Base-by-base conservation (phyloP, 2,329 filamentous ascomycete species). In the Exserohilum turcica region DNA sequence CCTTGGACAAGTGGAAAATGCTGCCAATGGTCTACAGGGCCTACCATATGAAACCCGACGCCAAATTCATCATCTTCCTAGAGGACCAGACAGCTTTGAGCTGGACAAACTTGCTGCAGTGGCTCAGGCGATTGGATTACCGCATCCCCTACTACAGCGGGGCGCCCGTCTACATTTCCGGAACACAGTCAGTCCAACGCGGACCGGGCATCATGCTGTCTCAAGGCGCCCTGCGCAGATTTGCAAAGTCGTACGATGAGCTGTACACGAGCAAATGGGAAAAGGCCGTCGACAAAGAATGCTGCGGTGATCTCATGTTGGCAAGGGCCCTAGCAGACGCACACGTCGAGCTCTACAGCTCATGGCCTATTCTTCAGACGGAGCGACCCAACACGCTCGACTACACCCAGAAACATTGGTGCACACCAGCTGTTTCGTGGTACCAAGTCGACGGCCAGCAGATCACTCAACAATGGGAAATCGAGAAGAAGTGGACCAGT, bases 1-100 rank as follows among this genome's bases (percentile, higher is more conserved):
- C 49, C 76, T 77, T 84, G 32, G 82, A 84, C 58, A 84, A 84
- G 59, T 84, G 82, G 82, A 84, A 84, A 64, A 81, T 82, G 57
- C 68, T 84, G 16, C 82, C 82, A 6, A 79, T 84, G 74, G 78
- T 81, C 2, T 79, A 82, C 60, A 77, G 80, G 60, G 76, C 81
- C 0, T 74, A 78, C 36, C 65, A 66, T 18, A 57, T 75, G 55
- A 64, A 61, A 2, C 70, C 71, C 7, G 36, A 57, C 9, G 58
- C 59, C 18, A 60, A 52, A 6, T 74, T 71, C 51, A 70, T 68
- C 52, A 47, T 72, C 37, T 73, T 75, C 62, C 68, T 75, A 35
- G 71, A 74, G 19, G 61, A 68, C 6, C 69, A 74, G 37, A 74
- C 73, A 12, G 64, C 59, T 15, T 37, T 75, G 18, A 70, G 64